phyloP scores from a whole-genome alignment of 441 rosid genomes.

The Aquilaria agallochum region DNA sequence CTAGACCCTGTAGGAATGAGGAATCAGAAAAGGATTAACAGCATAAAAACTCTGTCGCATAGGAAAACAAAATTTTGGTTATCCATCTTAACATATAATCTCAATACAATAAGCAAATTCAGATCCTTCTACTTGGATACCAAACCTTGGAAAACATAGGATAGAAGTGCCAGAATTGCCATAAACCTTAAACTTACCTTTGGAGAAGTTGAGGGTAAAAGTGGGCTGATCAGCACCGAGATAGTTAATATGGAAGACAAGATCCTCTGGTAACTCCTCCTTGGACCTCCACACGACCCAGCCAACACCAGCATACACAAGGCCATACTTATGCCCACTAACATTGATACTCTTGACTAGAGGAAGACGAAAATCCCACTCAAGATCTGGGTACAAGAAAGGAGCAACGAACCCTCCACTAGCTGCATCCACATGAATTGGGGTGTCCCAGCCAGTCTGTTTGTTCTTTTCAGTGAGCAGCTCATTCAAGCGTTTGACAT shows the following conservation, averaged over 20 bases:
- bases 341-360: slow-evolving; percentile 72
- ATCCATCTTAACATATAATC: no score
- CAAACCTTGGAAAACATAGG: no score
- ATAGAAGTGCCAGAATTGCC: no score
- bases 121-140: no score
- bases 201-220: slow-evolving; percentile 73
- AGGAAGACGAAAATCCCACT: slow-evolving; percentile 80
- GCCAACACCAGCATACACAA: slow-evolving; percentile 75
- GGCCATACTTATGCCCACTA: slow-evolving; percentile 83
- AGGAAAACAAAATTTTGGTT: no score
- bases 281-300: slow-evolving; percentile 79
- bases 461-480: slow-evolving; percentile 42
- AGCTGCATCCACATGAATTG: slow-evolving; percentile 84
- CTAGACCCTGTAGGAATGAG: slow-evolving; percentile 45
- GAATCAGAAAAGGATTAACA: no score
- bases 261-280: slow-evolving; percentile 79
- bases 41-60: no score
- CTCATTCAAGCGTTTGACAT: slow-evolving; percentile 55
- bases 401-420: slow-evolving; percentile 84
- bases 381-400: slow-evolving; percentile 59
- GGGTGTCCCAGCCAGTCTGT: slow-evolving; percentile 63
- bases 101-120: no score
- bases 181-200: slow-evolving; percentile 24
- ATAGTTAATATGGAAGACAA: slow-evolving; percentile 80
- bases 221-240: slow-evolving; percentile 90